phyloP scores from a whole-genome alignment of 257 asterid species.

The Coffea eugenioides region DNA sequence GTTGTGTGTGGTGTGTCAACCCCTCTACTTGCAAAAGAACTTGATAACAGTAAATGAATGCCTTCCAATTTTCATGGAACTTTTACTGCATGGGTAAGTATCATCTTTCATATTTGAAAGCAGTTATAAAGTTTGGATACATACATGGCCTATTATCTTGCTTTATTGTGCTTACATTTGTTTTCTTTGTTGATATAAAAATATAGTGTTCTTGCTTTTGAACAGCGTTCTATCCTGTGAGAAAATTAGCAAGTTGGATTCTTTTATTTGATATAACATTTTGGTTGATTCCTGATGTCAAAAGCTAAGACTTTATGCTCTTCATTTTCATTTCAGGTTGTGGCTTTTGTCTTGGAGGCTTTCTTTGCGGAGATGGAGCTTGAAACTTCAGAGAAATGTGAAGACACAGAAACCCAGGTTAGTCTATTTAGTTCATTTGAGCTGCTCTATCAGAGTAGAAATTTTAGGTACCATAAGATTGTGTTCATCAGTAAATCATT shows the following conservation, averaged over 20 bases:
- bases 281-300: neutral
- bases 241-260: neutral
- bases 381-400: slow-evolving; percentile 50
- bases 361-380: slow-evolving; percentile 95
- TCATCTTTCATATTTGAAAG: neutral
- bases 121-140: neutral
- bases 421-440: slow-evolving; percentile 22
- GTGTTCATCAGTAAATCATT: neutral
- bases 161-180: neutral
- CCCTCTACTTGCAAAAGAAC: neutral
- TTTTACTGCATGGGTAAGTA: too few species aligned
- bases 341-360: slow-evolving; percentile 98
- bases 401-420: slow-evolving; percentile 52
- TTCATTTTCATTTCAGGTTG: slow-evolving; percentile 53
- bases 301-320: neutral
- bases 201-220: neutral
- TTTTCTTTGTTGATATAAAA: neutral
- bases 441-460: neutral
- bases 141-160: neutral
- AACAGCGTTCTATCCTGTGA: neutral
- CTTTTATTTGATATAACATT: neutral
- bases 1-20: neutral
- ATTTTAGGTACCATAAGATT: neutral
- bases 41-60: neutral
- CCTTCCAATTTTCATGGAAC: neutral